phyloP scores from a whole-genome alignment of 805 yeast genomes.

The Dipodascus albidus region DNA sequence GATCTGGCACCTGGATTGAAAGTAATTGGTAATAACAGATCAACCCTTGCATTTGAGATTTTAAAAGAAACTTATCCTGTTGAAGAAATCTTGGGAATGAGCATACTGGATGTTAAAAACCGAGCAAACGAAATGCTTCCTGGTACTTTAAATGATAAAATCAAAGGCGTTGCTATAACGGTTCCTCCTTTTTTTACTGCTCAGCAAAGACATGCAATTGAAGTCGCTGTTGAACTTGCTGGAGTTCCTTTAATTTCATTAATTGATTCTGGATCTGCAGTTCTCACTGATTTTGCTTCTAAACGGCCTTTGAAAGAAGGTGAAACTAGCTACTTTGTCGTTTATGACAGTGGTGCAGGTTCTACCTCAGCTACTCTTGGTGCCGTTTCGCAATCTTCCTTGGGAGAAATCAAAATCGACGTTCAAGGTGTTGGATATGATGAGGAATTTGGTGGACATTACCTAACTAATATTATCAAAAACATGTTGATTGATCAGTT shows the following conservation, averaged over 20 bases:
- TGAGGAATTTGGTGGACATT: conserved; percentile 62
- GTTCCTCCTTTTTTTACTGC: conserved; percentile 63
- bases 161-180: conserved; percentile 61
- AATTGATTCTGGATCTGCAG: conserved; percentile 88
- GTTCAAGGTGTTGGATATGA: conserved; percentile 66
- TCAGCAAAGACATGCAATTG: conserved; percentile 56
- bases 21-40: conserved; percentile 31
- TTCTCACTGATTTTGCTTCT: conserved; percentile 70
- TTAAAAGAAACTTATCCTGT: conserved; percentile 39
- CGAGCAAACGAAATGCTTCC: conserved; percentile 53
- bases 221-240: conserved; percentile 63
- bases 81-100: conserved; percentile 84
- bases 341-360: conserved; percentile 91
- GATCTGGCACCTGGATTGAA: conserved; percentile 51
- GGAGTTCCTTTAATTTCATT: conserved; percentile 53
- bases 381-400: conserved; percentile 35
- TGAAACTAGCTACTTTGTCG: conserved; percentile 47
- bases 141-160: conserved; percentile 33
- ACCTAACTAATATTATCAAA: conserved; percentile 55
- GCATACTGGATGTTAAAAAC: conserved; percentile 46
- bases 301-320: conserved; percentile 33
- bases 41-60: conserved; percentile 46
- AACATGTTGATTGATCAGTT: conserved; percentile 52
- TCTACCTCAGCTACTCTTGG: conserved; percentile 82
- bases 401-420: conserved; percentile 32